These are phyloP conservation scores for Arabidopsis arenosa DNA, from an alignment of 345 rosid species.

Conservation along the genomic window DNA sequence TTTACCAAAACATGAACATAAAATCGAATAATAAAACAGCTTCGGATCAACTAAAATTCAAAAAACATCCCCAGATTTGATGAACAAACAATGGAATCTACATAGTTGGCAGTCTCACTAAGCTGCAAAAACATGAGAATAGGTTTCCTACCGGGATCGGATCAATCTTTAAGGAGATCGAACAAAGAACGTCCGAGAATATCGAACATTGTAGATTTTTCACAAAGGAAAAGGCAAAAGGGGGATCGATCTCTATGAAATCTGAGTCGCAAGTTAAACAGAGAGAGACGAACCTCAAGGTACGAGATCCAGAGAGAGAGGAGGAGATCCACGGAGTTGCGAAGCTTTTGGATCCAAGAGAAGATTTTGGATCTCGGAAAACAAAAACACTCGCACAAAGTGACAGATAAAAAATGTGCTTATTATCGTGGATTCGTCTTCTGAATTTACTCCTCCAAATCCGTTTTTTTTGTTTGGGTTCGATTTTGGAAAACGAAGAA, in stretches of 20 bases:
- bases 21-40: neutral
- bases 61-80: constrained; percentile 19
- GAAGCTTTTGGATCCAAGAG: constrained; percentile 22
- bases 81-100: constrained; percentile 11
- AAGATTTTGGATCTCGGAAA: constrained; percentile 43
- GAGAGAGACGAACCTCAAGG: constrained; percentile 44
- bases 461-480: no score
- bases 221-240: neutral
- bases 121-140: constrained; percentile 24
- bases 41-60: constrained; percentile 12
- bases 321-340: constrained; percentile 36
- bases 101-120: constrained; percentile 20
- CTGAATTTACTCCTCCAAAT: constrained; percentile 19
- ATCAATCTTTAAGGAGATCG: constrained; percentile 31
- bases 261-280: constrained; percentile 14
- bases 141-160: constrained; percentile 5
- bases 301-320: constrained; percentile 36
- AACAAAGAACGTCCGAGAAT: neutral
- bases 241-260: constrained; percentile 30
- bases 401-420: constrained; percentile 8
- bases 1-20: neutral
- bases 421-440: constrained; percentile 32
- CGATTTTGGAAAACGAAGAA: constrained; percentile 3
- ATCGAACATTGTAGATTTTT: constrained; percentile 31
- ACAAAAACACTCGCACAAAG: constrained; percentile 22